Evolutionary conservation across 1,284 basidiomycete genomes (phyloP), one percentile per base, ranked within the genome.

Genomic region (Fomitopsis palustris): DNA sequence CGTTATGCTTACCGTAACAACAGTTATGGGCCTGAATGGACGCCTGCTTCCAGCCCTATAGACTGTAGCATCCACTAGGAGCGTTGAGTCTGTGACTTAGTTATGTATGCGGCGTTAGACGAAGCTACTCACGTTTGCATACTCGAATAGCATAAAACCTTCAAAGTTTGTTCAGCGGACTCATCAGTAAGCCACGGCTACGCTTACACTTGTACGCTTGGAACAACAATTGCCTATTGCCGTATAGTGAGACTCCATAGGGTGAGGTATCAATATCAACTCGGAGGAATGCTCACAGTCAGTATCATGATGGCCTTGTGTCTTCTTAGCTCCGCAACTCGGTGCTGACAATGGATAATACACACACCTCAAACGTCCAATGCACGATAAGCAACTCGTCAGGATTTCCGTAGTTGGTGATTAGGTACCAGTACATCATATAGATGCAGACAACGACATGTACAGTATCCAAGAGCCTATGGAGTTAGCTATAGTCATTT

Each of bases 381-480:
- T 37, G 16, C 14, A 54, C 35, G 2, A 27, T 9, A 7, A 21
- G 29, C 8, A 54, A 23, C 17, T 23, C n/a, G 12, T 33, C 35
- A 21, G 35, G 53, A n/a, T 39, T 29, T 2, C 14, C 31, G 38
- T 39, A 27, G 53, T 41, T 39, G 9, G 23, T 54, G 17, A 54
- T 23, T n/a, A 54, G 53, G 19, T 54, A 54, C 17, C 16, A 38
- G n/a, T 54, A 54, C 21, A 54, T 31, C 53, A 54, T 54, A 37
- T 54, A 35, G 2, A 19, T 37, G 52, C 25, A 42, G 39, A 42
- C 16, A 7, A 21, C 39, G 2, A 42, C 17, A 16, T 42, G 39
- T 2, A 4, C 21, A 4, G 17, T 42, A 16, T 42, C 39, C 3
- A 42, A 3, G 10, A 42, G 1, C 39, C 39, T 42, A 42, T 0